Base-by-base conservation (phyloP, 2,329 filamentous ascomycete genomes). In the Thermoascus crustaceus region DNA sequence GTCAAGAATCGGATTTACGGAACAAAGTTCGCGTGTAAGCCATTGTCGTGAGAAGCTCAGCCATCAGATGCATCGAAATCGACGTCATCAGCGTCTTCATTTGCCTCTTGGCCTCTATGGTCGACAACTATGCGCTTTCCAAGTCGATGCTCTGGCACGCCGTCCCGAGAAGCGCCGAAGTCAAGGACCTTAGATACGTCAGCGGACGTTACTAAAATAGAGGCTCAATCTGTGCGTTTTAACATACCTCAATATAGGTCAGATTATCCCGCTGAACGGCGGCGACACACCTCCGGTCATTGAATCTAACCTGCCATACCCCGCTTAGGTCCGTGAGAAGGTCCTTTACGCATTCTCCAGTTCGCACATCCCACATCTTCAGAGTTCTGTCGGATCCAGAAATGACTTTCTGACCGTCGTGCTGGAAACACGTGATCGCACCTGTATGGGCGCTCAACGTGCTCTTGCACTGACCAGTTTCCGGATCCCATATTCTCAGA, bases 281-380 rank as follows among this genome's bases (percentile, higher is more conserved):
- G 40, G 91, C 91, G 38, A 98, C 91, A 58, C 91, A 98, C 58
- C 89, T 76, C 47, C 91, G 75, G 55, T 93, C 86, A 53, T 98
- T 88, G 64, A 98, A 98, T 53, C 91, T 91, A 52, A 98, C 91
- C 66, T 98, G 91, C 91, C 91, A 98, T 5, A 98, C 91, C n/a
- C 89, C 88, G 47, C 82, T 89, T 22, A 98, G 72, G 53, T 95
- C 88, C 9, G 86, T 94, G 52, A 98, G 71, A 26, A 98, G 73
- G 60, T 98, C 89, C 47, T 89, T 84, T 34, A 94, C 79, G 57
- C 87, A 95, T 51, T 95, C 84, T 32, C 91, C 91, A 2, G 82
- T 94, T 51, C 80, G 78, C 32, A 95, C 83, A 54, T 98, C 86
- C 91, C 91, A 98, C 85, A 98, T 93, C 69, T 98, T 98, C 45